phyloP scores from a whole-genome alignment of 2,329 filamentous ascomycete species.

The Stemphylium lycopersici region DNA sequence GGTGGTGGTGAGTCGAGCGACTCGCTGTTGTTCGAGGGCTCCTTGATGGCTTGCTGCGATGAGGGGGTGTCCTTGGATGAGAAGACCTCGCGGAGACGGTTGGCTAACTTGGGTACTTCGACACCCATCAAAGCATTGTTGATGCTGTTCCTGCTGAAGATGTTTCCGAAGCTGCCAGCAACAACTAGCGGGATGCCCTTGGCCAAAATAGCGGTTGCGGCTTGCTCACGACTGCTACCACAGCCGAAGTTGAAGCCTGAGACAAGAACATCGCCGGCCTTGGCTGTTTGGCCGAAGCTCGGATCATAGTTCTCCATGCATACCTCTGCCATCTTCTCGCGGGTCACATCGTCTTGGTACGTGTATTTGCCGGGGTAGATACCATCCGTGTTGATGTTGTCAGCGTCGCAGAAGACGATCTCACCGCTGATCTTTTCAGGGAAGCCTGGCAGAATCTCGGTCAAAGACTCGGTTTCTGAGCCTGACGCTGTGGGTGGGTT shows the following conservation, averaged over 20 bases:
- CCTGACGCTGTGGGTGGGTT: constrained; percentile 39
- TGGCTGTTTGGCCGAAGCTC: constrained; percentile 68
- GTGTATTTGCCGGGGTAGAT: constrained; percentile 94
- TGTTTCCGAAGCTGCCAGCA: constrained; percentile 81
- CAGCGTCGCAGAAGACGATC: constrained; percentile 84
- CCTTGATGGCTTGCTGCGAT: constrained; percentile 52
- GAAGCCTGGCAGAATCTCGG: constrained; percentile 83
- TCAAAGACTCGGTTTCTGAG: constrained; percentile 52
- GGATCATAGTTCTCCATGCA: constrained; percentile 95
- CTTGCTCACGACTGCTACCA: constrained; percentile 81
- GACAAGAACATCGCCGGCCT: constrained; percentile 79
- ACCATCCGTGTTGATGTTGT: constrained; percentile 89
- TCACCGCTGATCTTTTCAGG: constrained; percentile 82
- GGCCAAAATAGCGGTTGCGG: constrained; percentile 84
- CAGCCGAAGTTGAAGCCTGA: constrained; percentile 89
- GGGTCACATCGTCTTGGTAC: constrained; percentile 82
- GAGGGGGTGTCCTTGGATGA: constrained; percentile 32
- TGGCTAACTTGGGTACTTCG: constrained; percentile 70
- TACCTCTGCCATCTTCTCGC: constrained; percentile 82
- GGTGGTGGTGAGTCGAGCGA: constrained; percentile 58
- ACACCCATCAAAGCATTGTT: constrained; percentile 79
- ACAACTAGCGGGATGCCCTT: constrained; percentile 82
- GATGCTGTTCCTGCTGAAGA: constrained; percentile 79
- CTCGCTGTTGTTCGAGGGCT: constrained; percentile 59
- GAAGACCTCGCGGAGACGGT: constrained; percentile 69